Evolutionary conservation across 2,329 filamentous ascomycete species (phyloP).

Genomic region (Cylindrodendrum hubeiense): DNA sequence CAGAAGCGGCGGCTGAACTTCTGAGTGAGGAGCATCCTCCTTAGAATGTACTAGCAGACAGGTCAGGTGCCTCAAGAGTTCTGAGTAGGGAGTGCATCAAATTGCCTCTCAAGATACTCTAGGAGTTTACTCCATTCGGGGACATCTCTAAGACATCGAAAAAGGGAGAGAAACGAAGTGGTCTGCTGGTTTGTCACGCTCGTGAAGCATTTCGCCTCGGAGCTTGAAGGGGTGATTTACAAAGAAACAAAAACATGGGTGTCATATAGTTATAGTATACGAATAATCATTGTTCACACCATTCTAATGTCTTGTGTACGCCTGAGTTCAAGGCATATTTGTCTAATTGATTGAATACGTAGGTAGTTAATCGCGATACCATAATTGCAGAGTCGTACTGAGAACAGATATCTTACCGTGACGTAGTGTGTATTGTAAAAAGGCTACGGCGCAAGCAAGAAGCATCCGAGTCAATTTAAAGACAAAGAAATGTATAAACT

Average conservation of each 20-base stretch:
- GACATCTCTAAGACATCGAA: background rate
- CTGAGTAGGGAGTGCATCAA: background rate
- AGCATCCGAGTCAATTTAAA: no score
- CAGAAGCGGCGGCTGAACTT: background rate
- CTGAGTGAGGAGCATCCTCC: background rate
- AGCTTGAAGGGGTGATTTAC: background rate
- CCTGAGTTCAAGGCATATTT: background rate
- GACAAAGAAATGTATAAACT: no score
- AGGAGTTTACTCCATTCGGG: background rate
- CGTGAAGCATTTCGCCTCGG: background rate
- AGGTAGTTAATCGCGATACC: no score
- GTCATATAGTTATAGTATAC: conserved; percentile 23
- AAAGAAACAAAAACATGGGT: background rate
- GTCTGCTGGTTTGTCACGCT: background rate
- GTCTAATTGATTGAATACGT: no score
- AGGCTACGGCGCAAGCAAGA: no score
- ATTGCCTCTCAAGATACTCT: background rate
- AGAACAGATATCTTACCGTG: no score
- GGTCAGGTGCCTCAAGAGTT: background rate
- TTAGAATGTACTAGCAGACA: background rate
- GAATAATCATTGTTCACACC: conserved; percentile 18
- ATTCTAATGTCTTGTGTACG: background rate
- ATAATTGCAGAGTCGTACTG: no score
- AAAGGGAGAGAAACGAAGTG: background rate
- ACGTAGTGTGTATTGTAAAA: no score